These are phyloP conservation scores for Starmera stellimalicola DNA, from an alignment of 1,139 yeast species.

Conservation along the genomic window DNA sequence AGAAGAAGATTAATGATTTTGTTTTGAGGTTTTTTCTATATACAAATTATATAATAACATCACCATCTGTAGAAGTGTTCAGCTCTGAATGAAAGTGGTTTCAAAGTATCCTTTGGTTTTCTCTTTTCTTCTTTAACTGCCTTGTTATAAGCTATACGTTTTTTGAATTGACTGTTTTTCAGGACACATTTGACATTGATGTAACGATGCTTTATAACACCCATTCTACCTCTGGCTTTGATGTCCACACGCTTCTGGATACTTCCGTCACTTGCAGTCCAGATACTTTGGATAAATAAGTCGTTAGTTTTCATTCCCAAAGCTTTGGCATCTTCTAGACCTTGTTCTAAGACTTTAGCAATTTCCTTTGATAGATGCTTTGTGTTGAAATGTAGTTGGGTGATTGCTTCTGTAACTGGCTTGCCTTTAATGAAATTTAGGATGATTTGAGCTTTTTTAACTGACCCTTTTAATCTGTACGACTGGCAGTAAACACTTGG, in stretches of 20 bases:
- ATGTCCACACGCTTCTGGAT: constrained; percentile 67
- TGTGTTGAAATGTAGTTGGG: constrained; percentile 83
- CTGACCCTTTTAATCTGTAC: constrained; percentile 71
- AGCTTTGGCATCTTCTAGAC: constrained; percentile 57
- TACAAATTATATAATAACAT: constrained; percentile 4
- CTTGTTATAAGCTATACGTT: constrained; percentile 44
- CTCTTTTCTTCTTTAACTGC: constrained; percentile 39
- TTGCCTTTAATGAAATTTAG: constrained; percentile 63
- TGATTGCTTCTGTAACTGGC: constrained; percentile 71
- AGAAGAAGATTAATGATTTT: not conserved
- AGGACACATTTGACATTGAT: constrained; percentile 76
- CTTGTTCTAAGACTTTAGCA: constrained; percentile 64
- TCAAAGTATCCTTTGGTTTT: constrained; percentile 38
- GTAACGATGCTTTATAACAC: constrained; percentile 66
- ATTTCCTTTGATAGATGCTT: constrained; percentile 76
- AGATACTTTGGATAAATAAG: constrained; percentile 69
- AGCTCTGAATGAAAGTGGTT: constrained; percentile 33
- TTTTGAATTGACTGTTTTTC: constrained; percentile 50
- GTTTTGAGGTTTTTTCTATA: not conserved
- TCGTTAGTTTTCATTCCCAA: constrained; percentile 52
- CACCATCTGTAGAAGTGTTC: constrained; percentile 45
- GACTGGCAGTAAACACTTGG: constrained; percentile 77
- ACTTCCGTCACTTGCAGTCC: constrained; percentile 88
- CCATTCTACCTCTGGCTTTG: constrained; percentile 88
- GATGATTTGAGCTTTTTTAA: constrained; percentile 81